Evolutionary conservation across 768 basidiomycete genomes (phyloP).

Genomic region (Boletus tomentosulus): DNA sequence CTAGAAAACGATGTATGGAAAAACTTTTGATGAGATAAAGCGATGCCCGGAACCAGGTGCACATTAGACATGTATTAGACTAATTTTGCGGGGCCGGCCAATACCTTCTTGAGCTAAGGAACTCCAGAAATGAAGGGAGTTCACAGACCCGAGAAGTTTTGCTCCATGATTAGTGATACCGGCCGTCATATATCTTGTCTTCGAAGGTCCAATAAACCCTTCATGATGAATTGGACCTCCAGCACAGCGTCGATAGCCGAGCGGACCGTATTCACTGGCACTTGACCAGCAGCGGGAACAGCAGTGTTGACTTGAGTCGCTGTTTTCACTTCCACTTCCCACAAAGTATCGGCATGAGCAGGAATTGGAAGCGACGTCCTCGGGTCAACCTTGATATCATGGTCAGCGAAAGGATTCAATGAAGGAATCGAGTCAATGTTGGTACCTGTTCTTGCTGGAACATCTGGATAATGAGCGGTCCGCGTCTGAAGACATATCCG

Average conservation of each 20-base stretch:
- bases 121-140: background rate
- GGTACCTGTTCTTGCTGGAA: constrained; percentile 79
- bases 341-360: constrained; percentile 74
- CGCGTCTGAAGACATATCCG: constrained; percentile 73
- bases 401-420: constrained; percentile 3
- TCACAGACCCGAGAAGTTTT: background rate
- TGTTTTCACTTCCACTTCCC: constrained; percentile 88
- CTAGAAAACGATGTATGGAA: background rate
- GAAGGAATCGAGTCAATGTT: constrained; percentile 1
- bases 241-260: constrained; percentile 69
- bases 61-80: background rate
- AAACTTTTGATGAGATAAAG: no score
- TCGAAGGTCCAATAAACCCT: constrained; percentile 73
- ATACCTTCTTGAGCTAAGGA: background rate
- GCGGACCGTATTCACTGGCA: constrained; percentile 68
- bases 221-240: constrained; percentile 80
- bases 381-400: constrained; percentile 53
- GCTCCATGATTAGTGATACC: background rate
- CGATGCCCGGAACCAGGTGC: background rate
- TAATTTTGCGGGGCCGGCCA: no score
- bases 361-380: constrained; percentile 73
- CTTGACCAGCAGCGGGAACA: constrained; percentile 23
- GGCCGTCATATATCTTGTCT: constrained; percentile 58
- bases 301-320: constrained; percentile 74
- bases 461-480: constrained; percentile 70